Conservation (phyloP, 139 green algal species). For the Coelastrella sp. region DNA sequence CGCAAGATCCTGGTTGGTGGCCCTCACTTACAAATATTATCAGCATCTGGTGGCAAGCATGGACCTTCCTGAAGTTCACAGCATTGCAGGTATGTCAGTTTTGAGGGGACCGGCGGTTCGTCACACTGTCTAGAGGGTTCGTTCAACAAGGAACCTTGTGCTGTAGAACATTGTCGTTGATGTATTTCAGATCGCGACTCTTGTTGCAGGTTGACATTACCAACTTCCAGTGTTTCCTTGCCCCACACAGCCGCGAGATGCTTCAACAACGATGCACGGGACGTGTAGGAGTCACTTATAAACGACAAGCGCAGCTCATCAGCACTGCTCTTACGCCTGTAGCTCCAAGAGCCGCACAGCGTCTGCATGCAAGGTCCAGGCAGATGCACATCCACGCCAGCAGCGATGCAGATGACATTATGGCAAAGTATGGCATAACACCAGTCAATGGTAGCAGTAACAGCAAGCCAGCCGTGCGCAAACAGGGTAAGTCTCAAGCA, state of each 20-base stretch:
- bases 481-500: neutral
- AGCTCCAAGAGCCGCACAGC: neutral
- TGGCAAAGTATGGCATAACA: slow-evolving; percentile 37
- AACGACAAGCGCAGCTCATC: neutral
- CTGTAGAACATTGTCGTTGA: too few species aligned
- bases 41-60: too few species aligned
- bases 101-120: neutral
- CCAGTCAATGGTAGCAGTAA: neutral
- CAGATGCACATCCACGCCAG: neutral
- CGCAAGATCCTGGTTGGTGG: too few species aligned
- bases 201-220: too few species aligned
- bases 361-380: neutral
- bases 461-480: neutral
- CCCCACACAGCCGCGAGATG: neutral
- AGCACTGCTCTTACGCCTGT: neutral
- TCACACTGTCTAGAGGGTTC: too few species aligned
- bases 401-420: slow-evolving; percentile 23
- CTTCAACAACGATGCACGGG: neutral
- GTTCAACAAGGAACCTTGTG: too few species aligned
- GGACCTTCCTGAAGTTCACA: neutral
- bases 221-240: too few species aligned
- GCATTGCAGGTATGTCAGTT: neutral
- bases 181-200: too few species aligned
- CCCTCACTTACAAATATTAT: too few species aligned
- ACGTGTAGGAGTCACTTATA: neutral